Evolutionary conservation across 352 stramenopile genomes (phyloP).

Genomic region (Pythium aristosporum): DNA sequence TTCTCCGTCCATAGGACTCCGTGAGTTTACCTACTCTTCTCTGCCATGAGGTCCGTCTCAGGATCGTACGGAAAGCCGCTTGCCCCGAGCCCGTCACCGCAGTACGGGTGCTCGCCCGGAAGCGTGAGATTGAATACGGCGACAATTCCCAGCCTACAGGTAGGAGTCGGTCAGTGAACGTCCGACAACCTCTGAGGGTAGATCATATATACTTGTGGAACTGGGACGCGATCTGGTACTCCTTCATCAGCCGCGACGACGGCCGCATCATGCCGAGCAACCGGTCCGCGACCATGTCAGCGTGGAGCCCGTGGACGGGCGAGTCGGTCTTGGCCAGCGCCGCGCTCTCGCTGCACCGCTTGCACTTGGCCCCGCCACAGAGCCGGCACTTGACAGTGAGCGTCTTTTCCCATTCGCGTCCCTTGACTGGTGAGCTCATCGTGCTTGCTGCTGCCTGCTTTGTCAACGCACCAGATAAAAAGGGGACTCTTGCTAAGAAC

Average conservation of each 20-base stretch:
- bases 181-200: background rate
- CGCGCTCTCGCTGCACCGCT: constrained; percentile 80
- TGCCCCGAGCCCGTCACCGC: constrained; percentile 70
- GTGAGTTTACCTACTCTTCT: constrained; percentile 60
- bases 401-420: constrained; percentile 80
- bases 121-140: constrained; percentile 91
- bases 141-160: constrained; percentile 65
- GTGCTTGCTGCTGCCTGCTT: background rate
- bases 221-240: constrained; percentile 77
- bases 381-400: constrained; percentile 84
- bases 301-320: constrained; percentile 76
- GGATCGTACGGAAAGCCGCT: constrained; percentile 89
- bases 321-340: constrained; percentile 72
- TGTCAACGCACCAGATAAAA: background rate
- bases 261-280: constrained; percentile 90
- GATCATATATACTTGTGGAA: constrained; percentile 60
- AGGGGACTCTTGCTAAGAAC: background rate
- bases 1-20: background rate
- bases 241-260: constrained; percentile 77
- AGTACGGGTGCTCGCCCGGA: constrained; percentile 90
- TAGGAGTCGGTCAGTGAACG: background rate
- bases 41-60: constrained; percentile 82
- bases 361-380: constrained; percentile 85
- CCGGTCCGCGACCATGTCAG: constrained; percentile 85
- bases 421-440: constrained; percentile 74